These are phyloP conservation scores for Polytrichum commune DNA, from an alignment of 225 moss, liverwort and hornwort species.

Conservation along the genomic window DNA sequence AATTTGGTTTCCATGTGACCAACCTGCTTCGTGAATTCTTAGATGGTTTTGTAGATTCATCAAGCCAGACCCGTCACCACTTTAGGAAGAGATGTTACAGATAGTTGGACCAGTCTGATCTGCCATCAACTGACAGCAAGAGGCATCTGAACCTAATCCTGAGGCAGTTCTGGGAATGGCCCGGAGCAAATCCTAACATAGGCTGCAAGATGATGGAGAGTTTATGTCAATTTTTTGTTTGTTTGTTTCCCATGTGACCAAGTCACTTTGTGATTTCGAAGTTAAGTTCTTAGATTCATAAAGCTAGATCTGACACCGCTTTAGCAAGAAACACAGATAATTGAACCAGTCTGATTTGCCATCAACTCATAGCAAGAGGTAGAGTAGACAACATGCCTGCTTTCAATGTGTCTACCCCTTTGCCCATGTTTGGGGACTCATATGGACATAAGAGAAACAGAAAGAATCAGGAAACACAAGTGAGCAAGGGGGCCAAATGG, in stretches of 20 bases:
- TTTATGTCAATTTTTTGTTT: too few relatives aligned
- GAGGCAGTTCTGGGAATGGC: constrained; percentile 47
- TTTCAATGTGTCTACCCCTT: background rate
- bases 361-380: too few relatives aligned
- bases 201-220: constrained; percentile 33
- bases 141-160: constrained; percentile 11
- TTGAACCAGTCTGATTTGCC: too few relatives aligned
- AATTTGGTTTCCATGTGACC: background rate
- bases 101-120: background rate
- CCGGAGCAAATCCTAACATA: constrained; percentile 66
- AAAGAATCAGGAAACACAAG: background rate
- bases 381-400: background rate
- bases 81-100: background rate
- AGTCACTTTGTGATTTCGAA: background rate
- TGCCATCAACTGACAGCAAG: too few relatives aligned
- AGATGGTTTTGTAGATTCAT: constrained; percentile 1
- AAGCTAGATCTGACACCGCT: background rate
- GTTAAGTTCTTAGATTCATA: background rate
- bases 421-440: background rate
- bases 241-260: background rate
- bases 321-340: background rate
- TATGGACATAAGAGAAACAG: background rate
- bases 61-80: background rate
- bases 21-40: background rate
- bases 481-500: background rate